Conservation (phyloP, 768 basidiomycete genomes). For the Mycena vulgaris region DNA sequence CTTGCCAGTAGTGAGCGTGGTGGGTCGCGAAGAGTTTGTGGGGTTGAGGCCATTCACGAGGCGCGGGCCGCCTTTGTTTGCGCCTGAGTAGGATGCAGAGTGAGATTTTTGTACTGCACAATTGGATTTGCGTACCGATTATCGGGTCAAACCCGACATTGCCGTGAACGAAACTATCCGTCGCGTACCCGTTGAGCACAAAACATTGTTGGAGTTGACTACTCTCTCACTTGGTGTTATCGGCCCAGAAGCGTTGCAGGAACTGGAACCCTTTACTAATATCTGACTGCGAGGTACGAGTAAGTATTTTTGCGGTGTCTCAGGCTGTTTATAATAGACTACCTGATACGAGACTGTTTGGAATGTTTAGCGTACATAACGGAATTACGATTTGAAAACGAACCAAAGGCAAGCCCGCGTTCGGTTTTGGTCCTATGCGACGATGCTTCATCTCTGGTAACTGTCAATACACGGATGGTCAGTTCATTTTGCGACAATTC, state of each 20-base stretch:
- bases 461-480: too few species aligned
- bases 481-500: too few species aligned
- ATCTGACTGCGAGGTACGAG: too few species aligned
- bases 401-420: conserved; percentile 1
- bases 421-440: conserved; percentile 7
- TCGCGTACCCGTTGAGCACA: too few species aligned
- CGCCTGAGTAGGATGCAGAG: background rate
- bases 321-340: too few species aligned
- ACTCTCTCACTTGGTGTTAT: background rate
- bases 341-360: too few species aligned
- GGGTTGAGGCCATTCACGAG: conserved; percentile 26
- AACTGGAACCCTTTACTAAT: conserved; percentile 26
- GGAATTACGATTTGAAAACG: conserved; percentile 9
- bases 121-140: conserved; percentile 17
- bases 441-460: conserved; percentile 10
- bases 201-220: background rate
- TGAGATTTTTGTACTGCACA: background rate
- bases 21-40: background rate
- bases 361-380: too few species aligned
- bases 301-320: too few species aligned
- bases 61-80: conserved; percentile 2
- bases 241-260: conserved; percentile 19
- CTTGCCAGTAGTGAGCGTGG: conserved; percentile 27
- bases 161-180: background rate
- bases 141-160: conserved; percentile 25